Percentiles rank a stretch among this genome's conserved stretches.
Evolutionary conservation across 495 filamentous ascomycete genomes (phyloP).

Genomic region (Aspergillus conjunctus): DNA sequence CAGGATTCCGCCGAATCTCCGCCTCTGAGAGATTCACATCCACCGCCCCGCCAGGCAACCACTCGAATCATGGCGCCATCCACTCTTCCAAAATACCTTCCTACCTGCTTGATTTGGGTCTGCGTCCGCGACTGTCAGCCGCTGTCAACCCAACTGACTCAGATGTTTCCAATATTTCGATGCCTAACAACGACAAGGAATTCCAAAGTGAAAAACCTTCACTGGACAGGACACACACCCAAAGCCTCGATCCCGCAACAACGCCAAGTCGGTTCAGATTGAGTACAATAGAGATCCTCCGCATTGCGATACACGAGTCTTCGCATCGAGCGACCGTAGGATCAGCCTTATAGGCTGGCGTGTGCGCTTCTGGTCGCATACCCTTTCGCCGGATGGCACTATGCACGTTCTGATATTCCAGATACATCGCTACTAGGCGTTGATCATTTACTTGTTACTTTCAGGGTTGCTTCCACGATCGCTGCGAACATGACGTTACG

Average conservation of each 20-base stretch:
- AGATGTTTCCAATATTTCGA: too few species aligned
- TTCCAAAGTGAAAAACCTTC: neutral
- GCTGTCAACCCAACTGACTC: too few species aligned
- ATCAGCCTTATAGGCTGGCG: constrained; percentile 27
- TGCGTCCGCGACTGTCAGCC: too few species aligned
- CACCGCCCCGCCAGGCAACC: too few species aligned
- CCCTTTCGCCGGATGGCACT: constrained; percentile 51
- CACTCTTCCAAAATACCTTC: too few species aligned
- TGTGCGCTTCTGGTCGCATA: constrained; percentile 39
- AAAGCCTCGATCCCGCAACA: neutral
- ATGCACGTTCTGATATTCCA: constrained; percentile 30
- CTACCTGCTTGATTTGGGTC: too few species aligned
- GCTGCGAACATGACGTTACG: constrained; percentile 82
- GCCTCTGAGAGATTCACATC: too few species aligned
- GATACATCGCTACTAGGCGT: constrained; percentile 28
- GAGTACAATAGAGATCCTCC: neutral
- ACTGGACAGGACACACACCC: neutral
- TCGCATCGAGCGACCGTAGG: constrained; percentile 2
- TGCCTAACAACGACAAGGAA: neutral
- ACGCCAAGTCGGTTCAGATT: neutral
- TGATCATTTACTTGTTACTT: neutral
- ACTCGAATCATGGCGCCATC: too few species aligned
- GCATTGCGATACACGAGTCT: constrained; percentile 1
- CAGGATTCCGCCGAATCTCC: too few species aligned
- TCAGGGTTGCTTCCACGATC: constrained; percentile 71